Percentiles rank a stretch among this genome's conserved stretches.
phyloP scores from a whole-genome alignment of 164 flowering plant genomes.

The Cinnamomum micranthum region DNA sequence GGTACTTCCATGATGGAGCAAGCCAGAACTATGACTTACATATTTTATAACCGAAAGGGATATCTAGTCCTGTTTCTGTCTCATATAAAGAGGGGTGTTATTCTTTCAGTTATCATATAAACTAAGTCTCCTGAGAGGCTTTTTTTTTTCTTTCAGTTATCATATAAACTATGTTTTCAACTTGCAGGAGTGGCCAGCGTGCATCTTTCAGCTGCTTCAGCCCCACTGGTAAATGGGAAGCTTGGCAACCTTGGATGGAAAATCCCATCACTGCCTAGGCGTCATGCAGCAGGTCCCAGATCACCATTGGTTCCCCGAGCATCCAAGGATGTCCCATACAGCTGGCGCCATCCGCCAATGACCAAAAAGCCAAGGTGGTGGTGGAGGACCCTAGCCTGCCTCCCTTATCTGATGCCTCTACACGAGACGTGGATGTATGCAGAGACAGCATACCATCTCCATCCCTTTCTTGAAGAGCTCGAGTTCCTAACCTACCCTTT shows the following conservation, averaged over 20 bases:
- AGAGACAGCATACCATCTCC: constrained; percentile 70
- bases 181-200: neutral
- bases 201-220: constrained; percentile 35
- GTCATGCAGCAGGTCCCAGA: constrained; percentile 4
- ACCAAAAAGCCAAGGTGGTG: constrained; percentile 78
- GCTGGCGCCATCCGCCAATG: constrained; percentile 71
- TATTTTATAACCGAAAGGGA: neutral
- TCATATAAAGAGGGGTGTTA: neutral
- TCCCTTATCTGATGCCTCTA: constrained; percentile 82
- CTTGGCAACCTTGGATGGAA: constrained; percentile 30
- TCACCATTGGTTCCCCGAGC: constrained; percentile 38
- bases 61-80: neutral
- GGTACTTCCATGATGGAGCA: no score
- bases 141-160: neutral
- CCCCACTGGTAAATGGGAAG: constrained; percentile 39
- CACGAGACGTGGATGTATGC: constrained; percentile 96
- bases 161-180: neutral
- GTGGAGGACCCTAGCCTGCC: constrained; percentile 86
- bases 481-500: constrained; percentile 67
- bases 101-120: neutral
- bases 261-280: constrained; percentile 30
- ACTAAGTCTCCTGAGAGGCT: neutral
- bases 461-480: constrained; percentile 67
- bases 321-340: constrained; percentile 60
- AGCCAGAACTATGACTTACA: no score